Percentiles rank a stretch among this genome's conserved stretches.
phyloP scores from a whole-genome alignment of 23 red algal genomes.

The Chondrus crispus region DNA sequence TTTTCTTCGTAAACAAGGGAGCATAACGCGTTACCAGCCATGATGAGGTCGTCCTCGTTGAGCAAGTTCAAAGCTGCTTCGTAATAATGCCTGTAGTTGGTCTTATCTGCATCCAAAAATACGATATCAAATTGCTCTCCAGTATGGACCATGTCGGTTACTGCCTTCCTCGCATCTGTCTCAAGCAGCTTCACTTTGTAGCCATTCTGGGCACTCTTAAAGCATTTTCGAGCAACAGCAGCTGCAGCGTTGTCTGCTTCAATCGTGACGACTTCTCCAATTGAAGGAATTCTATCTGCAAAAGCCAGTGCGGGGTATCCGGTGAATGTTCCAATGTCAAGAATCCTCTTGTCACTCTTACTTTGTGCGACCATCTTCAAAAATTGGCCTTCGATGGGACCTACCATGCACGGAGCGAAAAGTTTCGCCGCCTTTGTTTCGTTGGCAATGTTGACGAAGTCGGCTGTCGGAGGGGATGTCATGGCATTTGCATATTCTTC shows the following conservation, averaged over 20 bases:
- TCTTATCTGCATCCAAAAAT: conserved; percentile 92
- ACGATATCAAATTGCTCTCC: conserved; percentile 84
- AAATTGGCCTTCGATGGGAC: conserved; percentile 70
- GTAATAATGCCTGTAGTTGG: conserved; percentile 81
- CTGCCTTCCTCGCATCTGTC: conserved; percentile 37
- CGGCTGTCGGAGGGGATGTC: conserved; percentile 16
- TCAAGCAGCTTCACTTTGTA: conserved; percentile 50
- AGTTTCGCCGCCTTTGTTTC: conserved; percentile 59
- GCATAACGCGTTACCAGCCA: conserved; percentile 84
- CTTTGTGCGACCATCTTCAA: conserved; percentile 70
- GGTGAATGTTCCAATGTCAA: conserved; percentile 96
- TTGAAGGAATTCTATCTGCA: conserved; percentile 53
- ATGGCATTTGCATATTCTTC: conserved; percentile 68
- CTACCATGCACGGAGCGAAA: conserved; percentile 84
- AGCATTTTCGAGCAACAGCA: conserved; percentile 54
- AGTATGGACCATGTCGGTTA: conserved; percentile 11
- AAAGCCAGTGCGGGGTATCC: conserved; percentile 88
- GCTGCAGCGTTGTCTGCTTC: conserved; percentile 70
- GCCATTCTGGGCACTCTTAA: not conserved
- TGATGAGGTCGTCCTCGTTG: conserved; percentile 44
- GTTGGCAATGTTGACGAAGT: conserved; percentile 56
- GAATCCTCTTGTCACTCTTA: conserved; percentile 39
- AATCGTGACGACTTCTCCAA: conserved; percentile 49
- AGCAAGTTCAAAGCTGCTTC: conserved; percentile 66
- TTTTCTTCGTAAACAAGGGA: conserved; percentile 62